Evolutionary conservation across 2,329 filamentous ascomycete species (phyloP), one percentile per base, ranked within the genome.

Genomic region (Diaporthe caulivora): DNA sequence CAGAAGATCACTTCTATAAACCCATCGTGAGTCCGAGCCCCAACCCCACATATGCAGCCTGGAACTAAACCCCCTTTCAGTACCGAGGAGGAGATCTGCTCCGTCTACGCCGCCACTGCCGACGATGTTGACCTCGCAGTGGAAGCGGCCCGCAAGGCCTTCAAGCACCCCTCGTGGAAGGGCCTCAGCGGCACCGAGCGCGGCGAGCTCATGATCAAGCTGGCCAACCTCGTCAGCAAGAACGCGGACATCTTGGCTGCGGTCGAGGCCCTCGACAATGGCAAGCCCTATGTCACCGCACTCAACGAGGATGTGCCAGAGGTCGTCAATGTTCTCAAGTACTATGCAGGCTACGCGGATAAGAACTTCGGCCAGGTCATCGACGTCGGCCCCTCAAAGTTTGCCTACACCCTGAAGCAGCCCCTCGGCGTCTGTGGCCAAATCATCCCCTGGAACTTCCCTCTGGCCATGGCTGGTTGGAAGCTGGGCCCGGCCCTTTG

Each of bases 401-500:
- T 95, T 75, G 93, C 92, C 2, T 96, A 95, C 80, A 95, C 93
- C 0, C 84, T 94, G 71, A 90, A 92, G 75, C 91, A 96, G 82
- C 94, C 94, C 2, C 84, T 96, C 44, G 94, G 94, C 51, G 94
- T 97, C 0, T 94, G 93, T 77, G 93, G 89, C 17, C 87, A 88
- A 82, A 95, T 95, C 76, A 94, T 94, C 74, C 93, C 93, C 11
- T 96, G 93, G 92, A 96, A 96, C 81, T 94, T 93, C 77, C 94
- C 94, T 1, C 86, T 96, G 1, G 87, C 88, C 26, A 95, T 95
- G 90, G 92, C 92, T 21, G 91, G 91, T 7, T 93, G 92, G 92
- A 95, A 95, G 80, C 87, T 95, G 76, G 93, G 92, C 26, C 93
- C 93, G 18, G 90, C 90, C n/a, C 80, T 92, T 54, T 89, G 89